Evolutionary conservation across 2,329 filamentous ascomycete species (phyloP), one percentile per base, ranked within the genome.

Genomic region (Fusarium siculi): DNA sequence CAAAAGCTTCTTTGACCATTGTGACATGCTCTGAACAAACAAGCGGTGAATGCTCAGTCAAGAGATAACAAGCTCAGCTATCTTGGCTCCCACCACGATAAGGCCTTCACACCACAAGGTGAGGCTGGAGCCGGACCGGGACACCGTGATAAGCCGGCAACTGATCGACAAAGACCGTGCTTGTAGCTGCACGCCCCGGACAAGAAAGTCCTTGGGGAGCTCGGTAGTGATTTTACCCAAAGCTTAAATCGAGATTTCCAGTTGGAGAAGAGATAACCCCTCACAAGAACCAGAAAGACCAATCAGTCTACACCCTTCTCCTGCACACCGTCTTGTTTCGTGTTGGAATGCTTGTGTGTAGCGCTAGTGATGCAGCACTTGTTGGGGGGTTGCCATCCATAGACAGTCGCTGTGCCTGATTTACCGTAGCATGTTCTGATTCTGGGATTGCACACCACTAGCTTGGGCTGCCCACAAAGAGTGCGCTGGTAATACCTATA

Each of bases 191-290:
- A 65, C 44, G 32, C n/a, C 58, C 66, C 66, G 58, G 66, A 70
- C 52, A 69, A 58, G 39, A 69, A 65, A 47, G 46, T 70, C 66
- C 66, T 69, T 19, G 64, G 57, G 36, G 14, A 30, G 18, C 62
- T 44, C 40, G 34, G 46, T 10, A 39, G 34, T 53, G 44, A 65
- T 49, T 54, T 59, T 36, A 70, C 52, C 36, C 30, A 70, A 65
- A 70, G 52, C 66, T 70, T 70, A 69, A 64, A 69, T 70, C 66
- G 36, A 65, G 66, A 69, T 65, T 59, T 36, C 15, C 15, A 40
- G 34, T 47, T 43, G 52, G 59, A 63, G 47, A 68, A 25, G 44
- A 64, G 46, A 65, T 58, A 65, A 59, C 50, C 59, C 66, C 64
- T 68, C 66, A 67, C 46, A 40, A 40, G 23, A 39, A 30, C 15